Evolutionary conservation across 2,329 filamentous ascomycete genomes (phyloP).

Genomic region (Penicillium sp.): DNA sequence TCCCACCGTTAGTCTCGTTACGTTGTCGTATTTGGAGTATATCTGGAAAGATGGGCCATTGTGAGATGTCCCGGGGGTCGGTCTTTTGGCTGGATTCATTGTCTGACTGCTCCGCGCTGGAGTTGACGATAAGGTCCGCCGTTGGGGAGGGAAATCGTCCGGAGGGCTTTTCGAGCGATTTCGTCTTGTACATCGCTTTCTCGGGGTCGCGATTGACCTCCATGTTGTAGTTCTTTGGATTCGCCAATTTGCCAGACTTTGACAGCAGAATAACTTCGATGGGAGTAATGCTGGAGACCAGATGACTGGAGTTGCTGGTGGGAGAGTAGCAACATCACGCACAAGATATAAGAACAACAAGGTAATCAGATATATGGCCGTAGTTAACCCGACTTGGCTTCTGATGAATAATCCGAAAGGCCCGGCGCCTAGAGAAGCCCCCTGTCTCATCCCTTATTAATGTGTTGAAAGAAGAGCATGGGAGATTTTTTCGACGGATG

Average conservation of each 20-base stretch:
- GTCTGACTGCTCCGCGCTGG: constrained; percentile 10
- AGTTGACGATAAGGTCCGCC: too few relatives aligned
- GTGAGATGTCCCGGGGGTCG: constrained; percentile 9
- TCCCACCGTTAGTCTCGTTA: constrained; percentile 5
- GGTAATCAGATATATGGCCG: too few relatives aligned
- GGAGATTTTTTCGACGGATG: too few relatives aligned
- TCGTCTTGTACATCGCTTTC: too few relatives aligned
- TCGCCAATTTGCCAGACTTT: constrained; percentile 4
- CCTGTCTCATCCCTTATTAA: too few relatives aligned
- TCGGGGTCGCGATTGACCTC: neutral
- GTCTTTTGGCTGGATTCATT: constrained; percentile 10
- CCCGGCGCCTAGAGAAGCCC: too few relatives aligned
- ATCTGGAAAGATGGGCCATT: constrained; percentile 11
- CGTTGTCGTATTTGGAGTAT: constrained; percentile 11
- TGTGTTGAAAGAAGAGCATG: too few relatives aligned
- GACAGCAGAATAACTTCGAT: constrained; percentile 6
- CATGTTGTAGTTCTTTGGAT: constrained; percentile 11
- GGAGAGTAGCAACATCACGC: constrained; percentile 7
- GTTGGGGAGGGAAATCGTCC: too few relatives aligned
- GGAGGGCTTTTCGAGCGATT: too few relatives aligned
- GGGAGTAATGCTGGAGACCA: constrained; percentile 5
- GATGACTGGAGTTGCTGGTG: constrained; percentile 7
- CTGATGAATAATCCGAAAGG: too few relatives aligned
- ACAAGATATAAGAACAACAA: constrained; percentile 8
- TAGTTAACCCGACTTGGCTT: too few relatives aligned